Conservation (phyloP, 2,329 filamentous ascomycete genomes). For the Orbilia ellipsospora region DNA sequence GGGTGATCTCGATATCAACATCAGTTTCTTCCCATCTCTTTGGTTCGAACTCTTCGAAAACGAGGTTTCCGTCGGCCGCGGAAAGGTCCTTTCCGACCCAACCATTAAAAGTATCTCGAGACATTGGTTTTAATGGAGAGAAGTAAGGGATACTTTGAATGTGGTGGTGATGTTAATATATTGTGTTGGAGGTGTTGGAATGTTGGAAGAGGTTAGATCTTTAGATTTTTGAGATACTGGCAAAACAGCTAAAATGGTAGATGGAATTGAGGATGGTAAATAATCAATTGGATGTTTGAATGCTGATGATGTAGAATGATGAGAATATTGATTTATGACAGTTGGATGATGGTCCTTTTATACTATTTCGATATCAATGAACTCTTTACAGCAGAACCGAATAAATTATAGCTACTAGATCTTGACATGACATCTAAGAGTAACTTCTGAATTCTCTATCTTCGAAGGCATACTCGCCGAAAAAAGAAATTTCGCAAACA, state of each 20-base stretch:
- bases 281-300: neutral
- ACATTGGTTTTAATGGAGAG: slow-evolving; percentile 19
- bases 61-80: slow-evolving; percentile 49
- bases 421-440: no score
- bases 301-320: neutral
- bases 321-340: neutral
- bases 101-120: slow-evolving; percentile 35
- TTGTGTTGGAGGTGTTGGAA: slow-evolving; percentile 38
- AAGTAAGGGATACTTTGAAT: neutral
- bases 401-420: no score
- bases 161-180: neutral
- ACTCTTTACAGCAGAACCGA: neutral
- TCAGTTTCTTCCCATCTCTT: slow-evolving; percentile 75
- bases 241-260: neutral
- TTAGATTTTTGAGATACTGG: neutral
- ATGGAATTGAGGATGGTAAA: neutral
- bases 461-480: neutral
- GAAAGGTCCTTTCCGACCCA: slow-evolving; percentile 40
- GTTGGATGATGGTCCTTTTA: slow-evolving; percentile 17
- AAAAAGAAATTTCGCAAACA: neutral
- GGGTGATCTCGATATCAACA: slow-evolving; percentile 73
- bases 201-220: neutral
- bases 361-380: slow-evolving; percentile 1
- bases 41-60: slow-evolving; percentile 67
- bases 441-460: no score